phyloP scores from a whole-genome alignment of 208 protist genomes.

The Leishmania lainsoni region DNA sequence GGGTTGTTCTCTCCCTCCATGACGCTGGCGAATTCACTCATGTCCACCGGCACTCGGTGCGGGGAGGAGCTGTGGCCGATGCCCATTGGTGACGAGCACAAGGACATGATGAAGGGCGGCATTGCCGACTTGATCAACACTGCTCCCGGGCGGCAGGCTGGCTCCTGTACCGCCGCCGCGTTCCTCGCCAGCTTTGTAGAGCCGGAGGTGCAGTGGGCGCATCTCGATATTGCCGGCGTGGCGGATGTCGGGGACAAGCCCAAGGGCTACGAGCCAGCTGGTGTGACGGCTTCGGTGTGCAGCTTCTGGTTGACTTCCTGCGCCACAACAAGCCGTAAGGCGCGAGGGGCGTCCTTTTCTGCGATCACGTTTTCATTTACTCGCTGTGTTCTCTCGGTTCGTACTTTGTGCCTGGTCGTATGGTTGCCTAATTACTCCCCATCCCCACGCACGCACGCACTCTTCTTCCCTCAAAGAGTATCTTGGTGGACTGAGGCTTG shows the following conservation, averaged over 20 bases:
- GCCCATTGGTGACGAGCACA: conserved; percentile 85
- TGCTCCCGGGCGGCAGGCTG: conserved; percentile 51
- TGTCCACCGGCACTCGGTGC: conserved; percentile 47
- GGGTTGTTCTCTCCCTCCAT: conserved; percentile 68
- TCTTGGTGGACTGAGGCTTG: neutral
- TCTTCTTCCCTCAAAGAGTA: neutral
- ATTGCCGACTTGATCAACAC: conserved; percentile 75
- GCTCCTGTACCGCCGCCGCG: conserved; percentile 84
- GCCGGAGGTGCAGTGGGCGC: conserved; percentile 60
- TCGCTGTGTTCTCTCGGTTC: neutral
- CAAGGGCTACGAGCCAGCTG: conserved; percentile 66
- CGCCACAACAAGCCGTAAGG: conserved; percentile 28
- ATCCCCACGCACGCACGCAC: neutral
- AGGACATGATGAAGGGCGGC: conserved; percentile 65
- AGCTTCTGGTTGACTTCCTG: conserved; percentile 81
- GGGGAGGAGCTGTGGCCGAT: conserved; percentile 89
- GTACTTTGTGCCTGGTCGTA: neutral
- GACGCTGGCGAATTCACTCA: conserved; percentile 47
- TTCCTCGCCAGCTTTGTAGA: conserved; percentile 85
- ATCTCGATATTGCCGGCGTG: conserved; percentile 86
- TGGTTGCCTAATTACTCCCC: neutral
- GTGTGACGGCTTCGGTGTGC: conserved; percentile 82
- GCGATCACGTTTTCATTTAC: neutral
- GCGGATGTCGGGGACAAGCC: conserved; percentile 65
- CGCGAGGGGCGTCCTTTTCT: neutral